Base-by-base conservation (phyloP, 148 eudicot species). In the Salicornia ramosissima region DNA sequence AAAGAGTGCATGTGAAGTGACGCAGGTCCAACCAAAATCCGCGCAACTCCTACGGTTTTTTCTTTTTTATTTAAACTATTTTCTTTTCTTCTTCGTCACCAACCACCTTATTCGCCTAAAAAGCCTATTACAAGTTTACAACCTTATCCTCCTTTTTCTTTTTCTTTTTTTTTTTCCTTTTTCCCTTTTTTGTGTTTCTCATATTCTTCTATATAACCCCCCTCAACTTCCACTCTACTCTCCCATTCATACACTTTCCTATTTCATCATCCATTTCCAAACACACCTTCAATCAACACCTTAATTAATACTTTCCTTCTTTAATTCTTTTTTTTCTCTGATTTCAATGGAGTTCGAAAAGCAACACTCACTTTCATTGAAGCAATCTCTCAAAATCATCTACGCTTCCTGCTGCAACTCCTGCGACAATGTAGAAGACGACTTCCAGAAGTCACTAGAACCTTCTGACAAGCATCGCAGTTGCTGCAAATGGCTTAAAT, bases 401-500 rank as follows among this genome's bases (percentile, higher is more conserved):
- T 73, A 68, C 16, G n/a, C 70, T 54, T 50, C 65, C 47, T 71
- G 82, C 43, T 69, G 65, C 74, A 77, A 55, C 1, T 80, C 62
- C 24, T 72, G 67, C 64, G n/a, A 74, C 66, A 14, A 58, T 31
- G 75, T 64, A 64, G 70, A 67, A 30, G 75, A 61, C 60, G 67
- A 65, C 0, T 19, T 29, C 14, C 21, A 71, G 39, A 64, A 69
- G 29, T 21, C 24, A 18, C 71, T 71, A 65, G 43, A 45, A 18
- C 69, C 79, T 63, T 58, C 55, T 25, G 26, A 10, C 39, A 19
- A 34, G 30, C 53, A n/a, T 58, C 14, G 5, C 6, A 71, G 64
- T 6, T 54, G 71, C 9, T 40, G 80, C 24, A 1, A 72, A 0
- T 79, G 85, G 85, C 59, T 79, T 34, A 81, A 74, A 42, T 74